These are phyloP conservation scores for Litchi chinensis DNA, from an alignment of 345 rosid genomes.

Conservation along the genomic window DNA sequence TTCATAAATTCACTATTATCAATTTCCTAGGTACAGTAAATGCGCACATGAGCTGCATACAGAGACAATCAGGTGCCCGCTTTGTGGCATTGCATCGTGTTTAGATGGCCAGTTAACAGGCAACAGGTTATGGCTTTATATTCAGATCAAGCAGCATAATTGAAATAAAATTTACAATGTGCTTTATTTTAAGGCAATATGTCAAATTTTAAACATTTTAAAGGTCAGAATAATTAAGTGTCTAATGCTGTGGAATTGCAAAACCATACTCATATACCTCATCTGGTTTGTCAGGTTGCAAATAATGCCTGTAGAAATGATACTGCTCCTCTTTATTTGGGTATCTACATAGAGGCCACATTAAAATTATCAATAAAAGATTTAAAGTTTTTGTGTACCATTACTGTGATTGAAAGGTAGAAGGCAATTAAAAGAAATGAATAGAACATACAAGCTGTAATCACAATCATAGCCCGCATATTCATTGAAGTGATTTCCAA, in stretches of 20 bases:
- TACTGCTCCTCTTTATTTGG: slow-evolving; percentile 83
- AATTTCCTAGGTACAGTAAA: background rate
- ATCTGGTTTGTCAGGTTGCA: slow-evolving; percentile 66
- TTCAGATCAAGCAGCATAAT: background rate
- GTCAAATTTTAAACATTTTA: background rate
- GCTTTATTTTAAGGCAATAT: background rate
- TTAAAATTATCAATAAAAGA: slow-evolving; percentile 22
- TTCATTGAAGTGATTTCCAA: slow-evolving; percentile 96
- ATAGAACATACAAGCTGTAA: slow-evolving; percentile 65
- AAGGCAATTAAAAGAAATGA: slow-evolving; percentile 16
- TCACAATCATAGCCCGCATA: slow-evolving; percentile 96
- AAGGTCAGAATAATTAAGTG: background rate
- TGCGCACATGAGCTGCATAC: background rate
- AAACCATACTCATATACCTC: slow-evolving; percentile 44
- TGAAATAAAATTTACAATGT: background rate
- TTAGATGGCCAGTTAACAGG: background rate
- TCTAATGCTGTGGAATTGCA: slow-evolving; percentile 3
- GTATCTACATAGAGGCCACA: slow-evolving; percentile 47
- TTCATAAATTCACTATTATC: background rate
- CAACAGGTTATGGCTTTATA: background rate
- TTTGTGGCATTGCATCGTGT: background rate
- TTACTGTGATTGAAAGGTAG: slow-evolving; percentile 4
- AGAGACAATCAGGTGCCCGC: background rate
- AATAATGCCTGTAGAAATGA: slow-evolving; percentile 87
- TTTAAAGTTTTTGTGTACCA: background rate